Conservation (phyloP, 768 basidiomycete genomes). For the Leccinum aurantiacum region DNA sequence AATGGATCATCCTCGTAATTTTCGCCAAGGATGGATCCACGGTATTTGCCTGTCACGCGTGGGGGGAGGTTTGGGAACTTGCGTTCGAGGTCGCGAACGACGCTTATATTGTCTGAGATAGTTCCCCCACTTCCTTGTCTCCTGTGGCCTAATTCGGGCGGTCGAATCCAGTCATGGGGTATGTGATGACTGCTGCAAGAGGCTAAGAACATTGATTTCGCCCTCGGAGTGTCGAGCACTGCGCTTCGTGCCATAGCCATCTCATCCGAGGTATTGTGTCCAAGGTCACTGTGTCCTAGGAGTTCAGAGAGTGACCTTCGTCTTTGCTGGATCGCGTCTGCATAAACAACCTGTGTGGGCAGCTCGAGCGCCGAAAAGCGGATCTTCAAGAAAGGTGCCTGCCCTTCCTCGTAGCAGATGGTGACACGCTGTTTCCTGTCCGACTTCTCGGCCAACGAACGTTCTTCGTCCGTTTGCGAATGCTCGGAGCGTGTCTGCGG, state of each 20-base stretch:
- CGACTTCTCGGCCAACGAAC: slow-evolving; percentile 8
- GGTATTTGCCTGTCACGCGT: slow-evolving; percentile 30
- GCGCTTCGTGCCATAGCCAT: slow-evolving; percentile 7
- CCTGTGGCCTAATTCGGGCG: slow-evolving; percentile 8
- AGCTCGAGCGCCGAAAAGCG: slow-evolving; percentile 53
- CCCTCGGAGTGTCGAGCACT: slow-evolving; percentile 9
- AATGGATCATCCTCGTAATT: slow-evolving; percentile 23
- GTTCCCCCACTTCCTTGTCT: slow-evolving; percentile 26
- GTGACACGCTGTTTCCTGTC: slow-evolving; percentile 47
- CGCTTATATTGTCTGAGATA: slow-evolving; percentile 43
- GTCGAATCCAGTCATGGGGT: slow-evolving; percentile 13
- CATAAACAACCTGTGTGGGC: slow-evolving; percentile 29
- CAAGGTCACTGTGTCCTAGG: slow-evolving; percentile 1
- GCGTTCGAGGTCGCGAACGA: slow-evolving; percentile 49
- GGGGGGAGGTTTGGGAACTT: slow-evolving; percentile 56
- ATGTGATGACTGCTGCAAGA: background rate
- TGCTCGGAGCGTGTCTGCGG: slow-evolving; percentile 39
- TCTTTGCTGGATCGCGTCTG: slow-evolving; percentile 16
- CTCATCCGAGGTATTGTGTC: slow-evolving; percentile 11
- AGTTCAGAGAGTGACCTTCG: slow-evolving; percentile 16
- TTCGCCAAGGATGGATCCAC: slow-evolving; percentile 26
- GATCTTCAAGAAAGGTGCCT: slow-evolving; percentile 51
- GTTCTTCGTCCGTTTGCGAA: slow-evolving; percentile 3
- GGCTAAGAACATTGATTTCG: slow-evolving; percentile 12
- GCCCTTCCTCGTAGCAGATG: slow-evolving; percentile 42